These are phyloP conservation scores for Hemileia vastatrix DNA, from an alignment of 1,284 basidiomycete genomes.

Conservation along the genomic window DNA sequence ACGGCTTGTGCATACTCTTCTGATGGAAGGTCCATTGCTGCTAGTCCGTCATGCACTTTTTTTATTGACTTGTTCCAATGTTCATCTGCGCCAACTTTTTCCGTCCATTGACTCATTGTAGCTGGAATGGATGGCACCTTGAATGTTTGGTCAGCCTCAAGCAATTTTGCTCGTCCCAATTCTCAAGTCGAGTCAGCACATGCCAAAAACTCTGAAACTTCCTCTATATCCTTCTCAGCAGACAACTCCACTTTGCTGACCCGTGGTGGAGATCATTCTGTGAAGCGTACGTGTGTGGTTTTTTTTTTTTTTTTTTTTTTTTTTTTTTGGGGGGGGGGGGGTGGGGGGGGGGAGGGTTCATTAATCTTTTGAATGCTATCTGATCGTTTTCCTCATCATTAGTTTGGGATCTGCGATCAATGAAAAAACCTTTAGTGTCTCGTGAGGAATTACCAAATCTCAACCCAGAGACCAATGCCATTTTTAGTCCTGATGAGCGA, in stretches of 20 bases:
- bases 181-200: constrained; percentile 78
- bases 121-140: constrained; percentile 82
- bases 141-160: constrained; percentile 83
- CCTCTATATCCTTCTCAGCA: constrained; percentile 69
- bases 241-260: constrained; percentile 73
- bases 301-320: neutral
- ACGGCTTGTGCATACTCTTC: constrained; percentile 73
- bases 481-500: constrained; percentile 84
- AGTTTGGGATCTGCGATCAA: constrained; percentile 88
- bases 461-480: constrained; percentile 81
- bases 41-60: constrained; percentile 52
- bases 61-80: neutral
- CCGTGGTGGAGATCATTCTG: constrained; percentile 81
- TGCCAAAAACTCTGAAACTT: constrained; percentile 66
- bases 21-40: constrained; percentile 74
- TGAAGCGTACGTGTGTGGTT: constrained; percentile 64
- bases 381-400: constrained; percentile 15
- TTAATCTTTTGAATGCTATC: neutral
- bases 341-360: neutral
- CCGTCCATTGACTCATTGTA: constrained; percentile 41
- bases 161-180: constrained; percentile 82
- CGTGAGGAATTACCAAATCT: constrained; percentile 59
- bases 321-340: too few species aligned
- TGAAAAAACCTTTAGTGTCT: constrained; percentile 70
- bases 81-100: constrained; percentile 1